These are phyloP conservation scores for Trametes sanguinea DNA, from an alignment of 768 basidiomycete species.

Conservation along the genomic window DNA sequence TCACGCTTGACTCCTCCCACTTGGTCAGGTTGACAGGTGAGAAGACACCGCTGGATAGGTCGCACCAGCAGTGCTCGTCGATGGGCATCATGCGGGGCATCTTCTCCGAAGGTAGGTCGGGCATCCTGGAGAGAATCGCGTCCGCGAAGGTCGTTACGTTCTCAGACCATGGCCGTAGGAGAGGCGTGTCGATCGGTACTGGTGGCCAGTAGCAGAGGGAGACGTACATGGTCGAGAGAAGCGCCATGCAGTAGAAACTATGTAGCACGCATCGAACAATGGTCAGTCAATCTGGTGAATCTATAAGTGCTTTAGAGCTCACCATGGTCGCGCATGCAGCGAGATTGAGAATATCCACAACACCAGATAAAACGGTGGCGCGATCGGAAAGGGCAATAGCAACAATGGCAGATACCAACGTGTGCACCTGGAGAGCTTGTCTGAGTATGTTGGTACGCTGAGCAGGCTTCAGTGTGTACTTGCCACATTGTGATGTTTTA, in stretches of 20 bases:
- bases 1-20: slow-evolving; percentile 73
- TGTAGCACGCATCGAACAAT: neutral
- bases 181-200: slow-evolving; percentile 61
- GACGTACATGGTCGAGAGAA: slow-evolving; percentile 80
- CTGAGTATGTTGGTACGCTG: slow-evolving; percentile 1
- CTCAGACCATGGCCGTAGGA: slow-evolving; percentile 65
- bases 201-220: slow-evolving; percentile 92
- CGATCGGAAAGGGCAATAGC: slow-evolving; percentile 75
- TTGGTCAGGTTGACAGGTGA: slow-evolving; percentile 74
- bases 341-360: slow-evolving; percentile 77
- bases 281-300: neutral
- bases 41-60: slow-evolving; percentile 68
- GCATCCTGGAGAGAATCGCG: slow-evolving; percentile 49
- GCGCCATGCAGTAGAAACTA: slow-evolving; percentile 86
- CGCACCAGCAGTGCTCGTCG: slow-evolving; percentile 86
- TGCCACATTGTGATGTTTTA: slow-evolving; percentile 51
- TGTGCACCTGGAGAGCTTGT: slow-evolving; percentile 60
- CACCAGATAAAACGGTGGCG: slow-evolving; percentile 76
- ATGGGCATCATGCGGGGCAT: slow-evolving; percentile 63
- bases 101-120: slow-evolving; percentile 41
- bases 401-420: slow-evolving; percentile 83
- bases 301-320: slow-evolving; percentile 28
- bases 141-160: slow-evolving; percentile 75
- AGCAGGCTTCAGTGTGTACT: slow-evolving; percentile 26
- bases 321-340: slow-evolving; percentile 86